phyloP scores from a whole-genome alignment of 257 asterid species.

The Nicotiana obtusifolia region DNA sequence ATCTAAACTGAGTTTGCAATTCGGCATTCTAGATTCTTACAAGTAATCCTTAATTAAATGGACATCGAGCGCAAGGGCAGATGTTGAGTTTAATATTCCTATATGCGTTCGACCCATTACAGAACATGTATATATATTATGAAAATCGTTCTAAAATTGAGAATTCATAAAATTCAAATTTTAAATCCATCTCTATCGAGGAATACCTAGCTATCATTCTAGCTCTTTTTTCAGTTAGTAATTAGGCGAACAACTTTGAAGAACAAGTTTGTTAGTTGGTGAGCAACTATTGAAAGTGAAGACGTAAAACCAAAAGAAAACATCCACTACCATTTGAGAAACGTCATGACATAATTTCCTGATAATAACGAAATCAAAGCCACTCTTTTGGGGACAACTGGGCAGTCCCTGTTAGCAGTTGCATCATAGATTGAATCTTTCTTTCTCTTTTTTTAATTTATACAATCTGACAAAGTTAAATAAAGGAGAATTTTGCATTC shows the following conservation, averaged over 20 bases:
- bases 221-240: not conserved
- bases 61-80: too few relatives aligned
- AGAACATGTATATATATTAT: too few relatives aligned
- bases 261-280: slow-evolving; percentile 20
- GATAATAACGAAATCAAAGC: not conserved
- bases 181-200: too few relatives aligned
- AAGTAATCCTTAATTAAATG: not conserved
- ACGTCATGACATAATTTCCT: not conserved
- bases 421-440: not conserved
- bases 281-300: slow-evolving; percentile 20
- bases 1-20: not conserved
- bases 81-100: too few relatives aligned
- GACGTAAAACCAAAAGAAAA: not conserved
- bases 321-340: not conserved
- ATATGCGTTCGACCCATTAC: too few relatives aligned
- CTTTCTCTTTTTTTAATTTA: not conserved
- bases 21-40: not conserved
- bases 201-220: too few relatives aligned
- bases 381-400: not conserved
- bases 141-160: too few relatives aligned
- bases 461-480: not conserved
- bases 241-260: slow-evolving; percentile 4
- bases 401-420: not conserved
- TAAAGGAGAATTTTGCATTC: not conserved
- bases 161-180: too few relatives aligned